A percentile compares a stretch with the other conserved stretches of the same genome.
phyloP scores from a whole-genome alignment of 176 grass and related monocot species.

The maize (Zea mays) region Zm-B73-REFERENCE-NAM-5.0 NC_050098.1:66329501-66330000 shows the following conservation, averaged over 20 bases:
- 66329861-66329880: background rate
- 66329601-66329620: no score
- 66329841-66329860: background rate
- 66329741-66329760: slow-evolving; percentile 78
- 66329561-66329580: slow-evolving; percentile 73
- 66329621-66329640: no score
- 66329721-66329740: slow-evolving; percentile 80
- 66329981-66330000: slow-evolving; percentile 79
- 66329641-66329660: no score
- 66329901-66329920: slow-evolving; percentile 67
- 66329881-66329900: slow-evolving; percentile 54
- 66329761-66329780: slow-evolving; percentile 60
- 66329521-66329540: background rate
- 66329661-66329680: no score
- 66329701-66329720: slow-evolving; percentile 76
- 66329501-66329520: no score
- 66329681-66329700: slow-evolving; percentile 74
- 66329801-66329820: slow-evolving; percentile 39
- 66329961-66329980: slow-evolving; percentile 88
- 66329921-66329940: slow-evolving; percentile 72
- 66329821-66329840: slow-evolving; percentile 37
- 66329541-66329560: slow-evolving; percentile 87
- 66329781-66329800: slow-evolving; percentile 44
- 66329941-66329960: slow-evolving; percentile 82
- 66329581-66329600: slow-evolving; percentile 24